A percentile compares a stretch with the other conserved stretches of the same genome.
These are phyloP conservation scores for Arctium lappa DNA, from an alignment of 129 eudicot species.

Conservation along the genomic window DNA sequence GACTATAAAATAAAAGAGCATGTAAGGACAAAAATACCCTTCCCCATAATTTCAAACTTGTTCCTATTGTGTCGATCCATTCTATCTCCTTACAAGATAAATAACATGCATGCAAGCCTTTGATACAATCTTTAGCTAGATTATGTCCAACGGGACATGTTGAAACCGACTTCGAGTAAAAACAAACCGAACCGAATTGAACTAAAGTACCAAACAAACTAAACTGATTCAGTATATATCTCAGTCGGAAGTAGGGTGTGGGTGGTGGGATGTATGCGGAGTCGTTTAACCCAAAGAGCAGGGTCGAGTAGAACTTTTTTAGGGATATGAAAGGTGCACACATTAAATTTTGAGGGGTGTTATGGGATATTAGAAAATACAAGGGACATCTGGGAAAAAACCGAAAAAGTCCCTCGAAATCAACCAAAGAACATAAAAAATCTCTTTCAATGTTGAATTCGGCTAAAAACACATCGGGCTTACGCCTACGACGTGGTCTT, in stretches of 20 bases:
- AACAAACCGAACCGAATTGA: neutral
- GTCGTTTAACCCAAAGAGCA: no score
- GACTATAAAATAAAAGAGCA: neutral
- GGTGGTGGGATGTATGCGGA: no score
- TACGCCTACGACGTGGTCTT: neutral
- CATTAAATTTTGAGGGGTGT: neutral
- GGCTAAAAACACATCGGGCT: neutral
- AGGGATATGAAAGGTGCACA: no score
- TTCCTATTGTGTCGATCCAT: neutral
- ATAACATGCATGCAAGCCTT: neutral
- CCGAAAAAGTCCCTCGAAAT: neutral
- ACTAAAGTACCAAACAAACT: neutral
- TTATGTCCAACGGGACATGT: neutral
- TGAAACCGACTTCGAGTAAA: neutral
- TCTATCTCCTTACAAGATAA: neutral
- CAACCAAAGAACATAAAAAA: neutral
- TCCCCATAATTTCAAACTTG: conserved; percentile 11
- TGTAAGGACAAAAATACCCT: conserved; percentile 27
- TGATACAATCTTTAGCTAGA: neutral
- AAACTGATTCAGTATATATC: no score
- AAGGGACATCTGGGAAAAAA: neutral
- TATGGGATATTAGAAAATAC: neutral
- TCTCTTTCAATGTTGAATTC: neutral
- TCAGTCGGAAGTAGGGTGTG: no score
- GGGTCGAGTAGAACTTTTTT: no score